Percentiles rank a stretch among this genome's conserved stretches.
phyloP scores from a whole-genome alignment of 495 filamentous ascomycete genomes.

The Penicillium chermesinum region DNA sequence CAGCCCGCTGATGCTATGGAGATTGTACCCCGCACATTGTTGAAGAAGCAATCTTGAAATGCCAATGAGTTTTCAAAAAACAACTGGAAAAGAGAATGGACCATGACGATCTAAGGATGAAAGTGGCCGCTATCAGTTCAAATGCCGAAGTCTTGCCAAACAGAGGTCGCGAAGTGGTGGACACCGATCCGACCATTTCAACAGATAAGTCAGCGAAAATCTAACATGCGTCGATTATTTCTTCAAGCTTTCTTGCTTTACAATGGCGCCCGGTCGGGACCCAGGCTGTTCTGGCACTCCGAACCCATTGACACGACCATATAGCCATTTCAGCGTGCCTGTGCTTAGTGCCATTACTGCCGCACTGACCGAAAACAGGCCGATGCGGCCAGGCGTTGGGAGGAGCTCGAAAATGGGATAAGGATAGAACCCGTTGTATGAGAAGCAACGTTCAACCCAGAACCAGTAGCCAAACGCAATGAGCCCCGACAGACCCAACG shows the following conservation, averaged over 20 bases:
- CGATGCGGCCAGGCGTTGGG: constrained; percentile 53
- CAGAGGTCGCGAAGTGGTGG: no score
- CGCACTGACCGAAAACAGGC: constrained; percentile 66
- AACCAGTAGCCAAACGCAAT: constrained; percentile 79
- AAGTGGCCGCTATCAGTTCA: no score
- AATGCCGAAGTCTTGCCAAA: no score
- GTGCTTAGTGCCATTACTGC: constrained; percentile 68
- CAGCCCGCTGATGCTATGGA: background rate
- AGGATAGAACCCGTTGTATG: constrained; percentile 78
- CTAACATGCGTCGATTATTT: background rate
- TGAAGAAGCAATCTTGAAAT: no score
- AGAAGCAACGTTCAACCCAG: constrained; percentile 79
- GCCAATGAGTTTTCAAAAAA: no score
- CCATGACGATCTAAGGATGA: no score
- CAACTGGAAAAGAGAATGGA: no score
- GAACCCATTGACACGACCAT: constrained; percentile 65
- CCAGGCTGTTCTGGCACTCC: constrained; percentile 19
- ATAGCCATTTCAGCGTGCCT: constrained; percentile 57
- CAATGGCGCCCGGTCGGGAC: constrained; percentile 31
- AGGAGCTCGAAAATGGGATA: constrained; percentile 76
- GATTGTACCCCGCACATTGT: no score
- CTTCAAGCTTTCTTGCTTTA: constrained; percentile 22
- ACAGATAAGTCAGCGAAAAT: no score
- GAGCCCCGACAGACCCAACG: constrained; percentile 54
- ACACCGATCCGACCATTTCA: no score